Conservation (phyloP, 345 rosid species). For the Noccaea bulbosa region DNA sequence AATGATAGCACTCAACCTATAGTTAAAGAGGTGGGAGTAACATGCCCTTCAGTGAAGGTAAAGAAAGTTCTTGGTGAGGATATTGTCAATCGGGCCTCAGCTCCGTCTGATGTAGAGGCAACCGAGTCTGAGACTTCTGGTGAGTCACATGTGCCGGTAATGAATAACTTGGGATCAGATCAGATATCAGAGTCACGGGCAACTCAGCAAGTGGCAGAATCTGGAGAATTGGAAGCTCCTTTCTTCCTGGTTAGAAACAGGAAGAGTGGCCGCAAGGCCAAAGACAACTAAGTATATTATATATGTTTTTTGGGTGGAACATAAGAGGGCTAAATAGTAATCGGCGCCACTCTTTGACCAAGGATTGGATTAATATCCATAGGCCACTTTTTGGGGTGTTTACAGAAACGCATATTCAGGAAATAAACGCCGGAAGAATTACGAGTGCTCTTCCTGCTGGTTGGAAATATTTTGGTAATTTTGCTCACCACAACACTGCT, state of each 20-base stretch:
- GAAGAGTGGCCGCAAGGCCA: neutral
- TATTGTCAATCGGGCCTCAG: too few relatives aligned
- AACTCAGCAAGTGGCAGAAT: too few relatives aligned
- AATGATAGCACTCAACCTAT: too few relatives aligned
- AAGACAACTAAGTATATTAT: too few relatives aligned
- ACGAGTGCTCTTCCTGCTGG: fast-evolving
- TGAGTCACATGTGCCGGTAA: too few relatives aligned
- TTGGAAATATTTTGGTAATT: neutral
- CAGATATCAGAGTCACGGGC: too few relatives aligned
- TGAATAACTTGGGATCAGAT: too few relatives aligned
- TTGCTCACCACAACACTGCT: neutral
- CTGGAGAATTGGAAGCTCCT: neutral
- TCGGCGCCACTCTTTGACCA: neutral
- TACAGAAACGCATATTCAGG: neutral
- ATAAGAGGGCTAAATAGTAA: neutral
- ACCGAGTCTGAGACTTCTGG: too few relatives aligned
- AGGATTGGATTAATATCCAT: neutral
- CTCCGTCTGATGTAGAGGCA: too few relatives aligned
- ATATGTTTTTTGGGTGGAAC: neutral
- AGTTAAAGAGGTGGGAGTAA: too few relatives aligned
- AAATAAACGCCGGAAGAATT: neutral
- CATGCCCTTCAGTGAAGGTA: too few relatives aligned
- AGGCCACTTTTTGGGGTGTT: neutral
- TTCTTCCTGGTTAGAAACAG: neutral
- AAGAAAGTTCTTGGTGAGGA: fast-evolving